A percentile compares a stretch with the other conserved stretches of the same genome.
phyloP scores from a whole-genome alignment of 805 yeast genomes.

The Candida quercuum region DNA sequence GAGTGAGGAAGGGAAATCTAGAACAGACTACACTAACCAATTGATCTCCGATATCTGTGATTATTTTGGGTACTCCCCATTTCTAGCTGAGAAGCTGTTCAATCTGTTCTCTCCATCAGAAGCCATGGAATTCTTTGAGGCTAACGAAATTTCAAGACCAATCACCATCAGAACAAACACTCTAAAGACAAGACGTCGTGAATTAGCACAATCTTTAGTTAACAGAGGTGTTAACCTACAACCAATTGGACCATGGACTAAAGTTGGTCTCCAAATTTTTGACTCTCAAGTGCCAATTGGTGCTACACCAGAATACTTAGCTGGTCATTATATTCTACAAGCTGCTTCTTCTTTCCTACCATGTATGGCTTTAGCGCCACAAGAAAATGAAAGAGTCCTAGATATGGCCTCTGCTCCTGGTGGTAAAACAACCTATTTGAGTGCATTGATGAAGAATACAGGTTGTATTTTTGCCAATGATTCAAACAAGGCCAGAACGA shows the following conservation, averaged over 20 bases:
- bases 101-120: conserved; percentile 90
- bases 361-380: conserved; percentile 97
- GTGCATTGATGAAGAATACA: conserved; percentile 96
- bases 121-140: conserved; percentile 97
- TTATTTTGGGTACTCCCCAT: conserved; percentile 90
- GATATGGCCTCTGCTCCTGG: conserved; percentile 99
- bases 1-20: conserved; percentile 81
- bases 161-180: conserved; percentile 98
- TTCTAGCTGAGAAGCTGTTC: conserved; percentile 90
- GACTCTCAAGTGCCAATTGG: conserved; percentile 99
- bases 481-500: conserved; percentile 93
- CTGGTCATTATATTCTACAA: conserved; percentile 96
- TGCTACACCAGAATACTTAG: conserved; percentile 97
- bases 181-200: conserved; percentile 88
- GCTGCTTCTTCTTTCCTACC: conserved; percentile 98
- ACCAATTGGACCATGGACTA: conserved; percentile 97
- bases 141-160: conserved; percentile 96
- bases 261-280: conserved; percentile 94
- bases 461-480: conserved; percentile 98
- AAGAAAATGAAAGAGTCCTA: conserved; percentile 88
- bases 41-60: conserved; percentile 81
- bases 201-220: conserved; percentile 88
- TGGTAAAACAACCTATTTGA: conserved; percentile 92
- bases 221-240: conserved; percentile 96
- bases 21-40: conserved; percentile 78